Base-by-base conservation (phyloP, 2,329 filamentous ascomycete genomes). In the Tympanopsis confertula region DNA sequence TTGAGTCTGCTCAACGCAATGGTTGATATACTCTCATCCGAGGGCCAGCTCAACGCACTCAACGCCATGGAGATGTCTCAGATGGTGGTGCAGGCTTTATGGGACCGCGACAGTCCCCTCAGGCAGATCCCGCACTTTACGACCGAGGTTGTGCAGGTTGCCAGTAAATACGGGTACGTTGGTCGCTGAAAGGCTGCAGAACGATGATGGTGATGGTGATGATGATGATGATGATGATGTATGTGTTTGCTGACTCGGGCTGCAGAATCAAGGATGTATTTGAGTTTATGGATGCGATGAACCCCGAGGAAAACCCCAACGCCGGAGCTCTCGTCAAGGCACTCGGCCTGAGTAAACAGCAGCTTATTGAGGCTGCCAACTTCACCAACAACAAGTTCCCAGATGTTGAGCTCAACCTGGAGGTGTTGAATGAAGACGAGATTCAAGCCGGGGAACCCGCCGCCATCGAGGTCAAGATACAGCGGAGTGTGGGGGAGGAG, bases 241-340 rank as follows among this genome's bases (percentile, higher is more conserved):
- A 36, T 44, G 40, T 61, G 66, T 56, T 62, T 47, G 4, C 33
- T 37, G 15, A 35, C 36, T 35, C 24, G 26, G 35, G 28, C 39
- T 44, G 42, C 51, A 85, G 78, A 44, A 82, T 98, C 65, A 88
- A 86, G 50, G 89, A 96, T 50, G 81, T 98, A 46, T 89, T 94
- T 51, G 88, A 94, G 54, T 96, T 98, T 64, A 95, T 96, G 83
- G 89, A 96, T 49, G 84, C 86, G 45, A 98, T 98, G 89, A 89
- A 94, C 55, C 88, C 89, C 2, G 82, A 86, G 2, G 89, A 94
- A 59, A 94, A 95, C 57, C 66, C 82, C 28, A 71, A 94, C 45
- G 89, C 94, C 56, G 71, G 71, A 35, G 69, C 73, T 20, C 69
- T 98, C 20, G 72, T 96, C 45, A 80, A 86, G 54, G 74, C 78